Conservation (phyloP, 2,329 filamentous ascomycete genomes). For the Cladophialophora exuberans region DNA sequence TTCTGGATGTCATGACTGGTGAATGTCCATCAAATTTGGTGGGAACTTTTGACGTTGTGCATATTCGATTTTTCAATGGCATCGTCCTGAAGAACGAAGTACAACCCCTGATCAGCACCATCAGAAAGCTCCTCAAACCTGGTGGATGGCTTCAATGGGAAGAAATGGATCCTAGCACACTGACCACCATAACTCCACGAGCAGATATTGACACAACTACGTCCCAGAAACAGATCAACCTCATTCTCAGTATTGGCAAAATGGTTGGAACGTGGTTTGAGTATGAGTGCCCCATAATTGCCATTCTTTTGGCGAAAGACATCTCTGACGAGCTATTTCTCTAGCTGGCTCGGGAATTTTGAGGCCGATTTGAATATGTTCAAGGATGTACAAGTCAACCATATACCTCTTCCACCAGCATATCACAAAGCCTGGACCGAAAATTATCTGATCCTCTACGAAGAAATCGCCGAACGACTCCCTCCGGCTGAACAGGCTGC, state of each 20-base stretch:
- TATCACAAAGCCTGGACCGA: constrained; percentile 4
- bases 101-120: background rate
- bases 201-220: background rate
- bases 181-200: background rate
- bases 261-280: background rate
- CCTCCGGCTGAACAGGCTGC: background rate
- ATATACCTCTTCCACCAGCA: background rate
- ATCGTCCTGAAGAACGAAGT: background rate
- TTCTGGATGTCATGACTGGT: background rate
- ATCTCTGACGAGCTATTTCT: background rate
- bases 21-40: background rate
- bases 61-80: background rate
- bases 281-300: background rate
- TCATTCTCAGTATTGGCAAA: background rate
- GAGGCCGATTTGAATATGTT: background rate
- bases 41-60: background rate
- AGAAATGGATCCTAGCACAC: constrained; percentile 1
- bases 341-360: constrained; percentile 2
- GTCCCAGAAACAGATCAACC: background rate
- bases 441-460: constrained; percentile 4
- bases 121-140: background rate
- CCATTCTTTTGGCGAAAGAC: background rate
- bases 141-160: constrained; percentile 2
- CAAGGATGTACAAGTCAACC: constrained; percentile 2
- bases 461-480: background rate